A percentile compares a stretch with the other conserved stretches of the same genome.
Conservation (phyloP, 768 basidiomycete genomes). For the Calocybe cyanea region DNA sequence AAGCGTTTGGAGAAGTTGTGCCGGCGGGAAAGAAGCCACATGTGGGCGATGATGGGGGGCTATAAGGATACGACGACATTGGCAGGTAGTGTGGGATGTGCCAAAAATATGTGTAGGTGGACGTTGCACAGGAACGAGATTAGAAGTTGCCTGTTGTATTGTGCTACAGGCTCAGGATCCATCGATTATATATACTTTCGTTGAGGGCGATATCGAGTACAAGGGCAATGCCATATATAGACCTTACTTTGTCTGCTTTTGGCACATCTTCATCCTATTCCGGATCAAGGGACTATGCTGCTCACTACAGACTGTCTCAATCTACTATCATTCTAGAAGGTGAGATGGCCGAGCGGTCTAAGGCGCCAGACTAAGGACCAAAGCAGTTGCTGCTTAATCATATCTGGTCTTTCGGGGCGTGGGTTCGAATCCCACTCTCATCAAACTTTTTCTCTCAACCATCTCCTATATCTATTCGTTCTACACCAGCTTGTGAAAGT, state of each 20-base stretch:
- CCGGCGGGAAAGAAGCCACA: slow-evolving; percentile 59
- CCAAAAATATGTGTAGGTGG: not conserved
- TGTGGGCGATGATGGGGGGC: slow-evolving; percentile 48
- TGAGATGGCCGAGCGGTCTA: slow-evolving; percentile 87
- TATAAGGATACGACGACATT: slow-evolving; percentile 47
- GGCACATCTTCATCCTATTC: not conserved
- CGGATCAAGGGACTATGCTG: too few species aligned
- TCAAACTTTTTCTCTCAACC: slow-evolving; percentile 9
- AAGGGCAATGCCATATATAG: slow-evolving; percentile 28
- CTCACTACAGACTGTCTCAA: too few species aligned
- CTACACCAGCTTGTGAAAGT: too few species aligned
- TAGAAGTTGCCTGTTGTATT: too few species aligned
- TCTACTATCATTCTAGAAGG: not conserved
- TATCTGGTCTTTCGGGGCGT: slow-evolving; percentile 31
- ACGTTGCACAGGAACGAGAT: too few species aligned
- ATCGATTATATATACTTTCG: slow-evolving; percentile 26
- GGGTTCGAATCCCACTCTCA: slow-evolving; percentile 61
- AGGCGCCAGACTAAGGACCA: slow-evolving; percentile 77
- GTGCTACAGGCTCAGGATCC: not conserved
- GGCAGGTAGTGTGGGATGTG: slow-evolving; percentile 15
- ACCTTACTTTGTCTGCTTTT: slow-evolving; percentile 26
- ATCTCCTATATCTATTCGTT: too few species aligned
- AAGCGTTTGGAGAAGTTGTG: slow-evolving; percentile 54
- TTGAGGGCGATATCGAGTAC: slow-evolving; percentile 18
- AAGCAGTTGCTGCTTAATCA: not conserved